phyloP scores from a whole-genome alignment of 768 basidiomycete species.

The Mycena epipterygia region DNA sequence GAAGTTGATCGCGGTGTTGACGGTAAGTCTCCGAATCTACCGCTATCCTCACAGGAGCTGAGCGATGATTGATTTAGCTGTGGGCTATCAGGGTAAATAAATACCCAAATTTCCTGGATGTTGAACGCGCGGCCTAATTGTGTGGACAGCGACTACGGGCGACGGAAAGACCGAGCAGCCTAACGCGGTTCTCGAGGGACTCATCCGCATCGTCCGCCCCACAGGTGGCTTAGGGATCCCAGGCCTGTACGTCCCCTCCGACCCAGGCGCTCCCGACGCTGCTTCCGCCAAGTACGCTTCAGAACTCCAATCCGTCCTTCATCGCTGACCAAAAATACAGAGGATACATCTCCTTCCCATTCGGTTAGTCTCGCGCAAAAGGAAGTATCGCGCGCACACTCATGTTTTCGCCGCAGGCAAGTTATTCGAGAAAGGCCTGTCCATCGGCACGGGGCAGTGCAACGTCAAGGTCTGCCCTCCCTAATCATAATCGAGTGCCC shows the following conservation, averaged over 20 bases:
- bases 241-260: conserved; percentile 68
- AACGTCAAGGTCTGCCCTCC: conserved; percentile 61
- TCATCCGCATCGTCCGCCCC: conserved; percentile 66
- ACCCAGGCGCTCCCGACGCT: conserved; percentile 68
- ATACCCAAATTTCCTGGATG: too few relatives aligned
- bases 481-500: not conserved
- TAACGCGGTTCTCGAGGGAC: conserved; percentile 64
- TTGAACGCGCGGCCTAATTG: too few relatives aligned
- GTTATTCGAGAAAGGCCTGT: conserved; percentile 69
- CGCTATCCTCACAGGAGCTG: not conserved
- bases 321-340: conserved; percentile 36
- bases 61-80: conserved; percentile 46
- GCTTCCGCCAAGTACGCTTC: conserved; percentile 61
- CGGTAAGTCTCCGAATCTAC: conserved; percentile 43
- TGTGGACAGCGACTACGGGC: conserved; percentile 60
- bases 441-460: conserved; percentile 67
- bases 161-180: conserved; percentile 71
- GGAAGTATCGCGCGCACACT: not conserved
- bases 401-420: conserved; percentile 40
- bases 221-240: conserved; percentile 72
- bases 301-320: not conserved
- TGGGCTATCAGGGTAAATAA: conserved; percentile 59
- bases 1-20: conserved; percentile 69
- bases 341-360: conserved; percentile 67
- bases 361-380: conserved; percentile 47